These are phyloP conservation scores for Botrytis aclada DNA, from an alignment of 2,329 filamentous ascomycete genomes.

Conservation along the genomic window DNA sequence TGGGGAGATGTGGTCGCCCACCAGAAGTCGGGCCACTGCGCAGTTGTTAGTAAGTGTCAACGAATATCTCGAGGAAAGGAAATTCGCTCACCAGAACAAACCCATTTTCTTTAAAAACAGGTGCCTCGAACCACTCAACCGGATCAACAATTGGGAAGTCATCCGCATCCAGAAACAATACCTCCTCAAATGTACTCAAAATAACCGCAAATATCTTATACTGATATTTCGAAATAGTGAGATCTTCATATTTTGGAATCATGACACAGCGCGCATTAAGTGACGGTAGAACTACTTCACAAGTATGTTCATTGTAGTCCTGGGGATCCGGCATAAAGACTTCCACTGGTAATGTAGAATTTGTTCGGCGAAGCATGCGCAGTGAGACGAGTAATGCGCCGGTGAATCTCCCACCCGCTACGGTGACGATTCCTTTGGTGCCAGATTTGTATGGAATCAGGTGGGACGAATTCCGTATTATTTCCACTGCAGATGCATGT, in stretches of 20 bases:
- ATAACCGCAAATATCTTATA: constrained; percentile 48
- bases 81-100: constrained; percentile 37
- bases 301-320: constrained; percentile 40
- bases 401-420: constrained; percentile 39
- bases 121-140: constrained; percentile 41
- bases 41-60: neutral
- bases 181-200: constrained; percentile 48
- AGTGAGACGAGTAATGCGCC: constrained; percentile 41
- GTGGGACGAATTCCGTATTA: neutral
- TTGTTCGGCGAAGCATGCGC: constrained; percentile 42
- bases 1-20: constrained; percentile 39
- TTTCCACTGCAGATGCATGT: neutral
- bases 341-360: constrained; percentile 42
- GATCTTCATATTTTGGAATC: constrained; percentile 41
- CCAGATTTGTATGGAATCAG: constrained; percentile 2
- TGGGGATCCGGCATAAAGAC: constrained; percentile 40
- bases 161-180: constrained; percentile 49
- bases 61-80: neutral
- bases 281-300: constrained; percentile 40
- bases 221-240: constrained; percentile 44
- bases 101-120: constrained; percentile 43
- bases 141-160: constrained; percentile 44
- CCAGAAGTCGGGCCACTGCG: constrained; percentile 48
- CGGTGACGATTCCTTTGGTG: constrained; percentile 43
- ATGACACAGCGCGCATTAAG: constrained; percentile 42